Evolutionary conservation across 2,329 filamentous ascomycete species (phyloP), one percentile per base, ranked within the genome.

Genomic region (Periconia sp.): DNA sequence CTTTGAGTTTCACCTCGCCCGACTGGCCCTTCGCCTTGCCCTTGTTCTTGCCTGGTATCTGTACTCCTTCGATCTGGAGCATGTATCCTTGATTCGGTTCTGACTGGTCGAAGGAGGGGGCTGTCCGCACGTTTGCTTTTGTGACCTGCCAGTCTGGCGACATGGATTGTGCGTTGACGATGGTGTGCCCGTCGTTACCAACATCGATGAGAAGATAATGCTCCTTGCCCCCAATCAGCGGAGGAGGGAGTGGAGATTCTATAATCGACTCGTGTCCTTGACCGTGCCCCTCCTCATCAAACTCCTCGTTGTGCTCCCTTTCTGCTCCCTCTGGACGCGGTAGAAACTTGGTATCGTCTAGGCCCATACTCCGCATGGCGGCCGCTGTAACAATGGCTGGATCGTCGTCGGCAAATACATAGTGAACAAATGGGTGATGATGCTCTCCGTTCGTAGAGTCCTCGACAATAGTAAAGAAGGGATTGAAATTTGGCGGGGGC

Each of bases 381-480:
- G 89, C 86, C 37, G 85, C 81, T 1, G 89, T 89, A 37, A 96
- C 79, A 43, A 89, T 78, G 45, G 92, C 89, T 1, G 86, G 84
- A 68, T 97, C 92, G 74, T 97, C 94, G 73, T 97, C 92, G 63
- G 85, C 85, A 77, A 99, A 97, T 67, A 97, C 83, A 77, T 97
- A 97, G 76, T 93, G 91, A 1, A 96, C 86, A 49, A 85, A 86
- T 1, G 93, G 94, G 71, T 97, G 92, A 65, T 91, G 82, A 57
- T 91, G 89, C 44, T 90, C 84, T 63, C 85, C 82, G 9, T 84
- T 87, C n/a, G 85, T 82, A 11, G 82, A 76, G 72, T 96, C 92
- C 68, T 90, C 86, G 59, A 97, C 81, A 41, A 97, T 80, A 1
- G 91, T 89, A 78, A 96, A 97, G 78, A 96, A 88, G 2, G 91